Evolutionary conservation across 2,329 filamentous ascomycete species (phyloP).

Genomic region (Colletotrichum godetiae): DNA sequence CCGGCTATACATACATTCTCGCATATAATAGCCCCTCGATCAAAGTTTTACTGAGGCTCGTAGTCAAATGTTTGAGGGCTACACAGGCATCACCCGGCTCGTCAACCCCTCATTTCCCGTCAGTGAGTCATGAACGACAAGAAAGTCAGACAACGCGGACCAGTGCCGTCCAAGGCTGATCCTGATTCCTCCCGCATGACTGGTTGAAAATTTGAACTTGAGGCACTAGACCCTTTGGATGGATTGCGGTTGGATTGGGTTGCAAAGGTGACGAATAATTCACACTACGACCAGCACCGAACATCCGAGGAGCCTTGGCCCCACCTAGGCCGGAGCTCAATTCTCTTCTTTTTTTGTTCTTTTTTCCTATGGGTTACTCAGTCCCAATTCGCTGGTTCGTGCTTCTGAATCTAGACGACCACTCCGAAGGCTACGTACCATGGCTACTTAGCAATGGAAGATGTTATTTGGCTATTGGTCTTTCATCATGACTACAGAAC

Average conservation of each 20-base stretch:
- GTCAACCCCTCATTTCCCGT: conserved; percentile 26
- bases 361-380: neutral
- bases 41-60: conserved; percentile 27
- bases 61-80: conserved; percentile 17
- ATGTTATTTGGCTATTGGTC: neutral
- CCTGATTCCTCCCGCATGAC: conserved; percentile 21
- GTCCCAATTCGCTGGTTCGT: too few relatives aligned
- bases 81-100: conserved; percentile 25
- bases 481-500: neutral
- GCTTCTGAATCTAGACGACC: neutral
- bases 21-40: neutral
- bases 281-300: conserved; percentile 20
- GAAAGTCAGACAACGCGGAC: conserved; percentile 18
- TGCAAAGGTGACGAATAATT: neutral
- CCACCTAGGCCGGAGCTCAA: conserved; percentile 4
- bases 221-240: conserved; percentile 4
- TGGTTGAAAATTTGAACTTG: conserved; percentile 19
- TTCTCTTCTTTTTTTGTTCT: neutral
- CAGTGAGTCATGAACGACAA: conserved; percentile 33
- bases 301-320: conserved; percentile 6
- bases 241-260: neutral
- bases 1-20: neutral
- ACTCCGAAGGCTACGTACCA: neutral
- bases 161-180: conserved; percentile 18
- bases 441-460: too few relatives aligned